Conservation (phyloP, 306 rosid species). For the Cicer chorassanicum region DNA sequence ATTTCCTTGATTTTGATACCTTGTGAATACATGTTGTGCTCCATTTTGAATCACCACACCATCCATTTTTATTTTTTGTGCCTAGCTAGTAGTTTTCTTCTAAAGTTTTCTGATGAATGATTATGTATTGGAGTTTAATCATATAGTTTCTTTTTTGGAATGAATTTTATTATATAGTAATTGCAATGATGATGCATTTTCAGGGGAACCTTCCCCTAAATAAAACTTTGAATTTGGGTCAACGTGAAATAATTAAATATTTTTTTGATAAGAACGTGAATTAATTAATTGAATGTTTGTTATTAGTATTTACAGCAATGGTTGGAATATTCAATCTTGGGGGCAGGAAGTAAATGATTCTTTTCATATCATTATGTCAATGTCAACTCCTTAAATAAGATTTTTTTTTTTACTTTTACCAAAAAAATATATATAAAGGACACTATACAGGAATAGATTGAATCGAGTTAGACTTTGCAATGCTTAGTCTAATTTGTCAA, state of each 20-base stretch:
- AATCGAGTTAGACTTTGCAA: too few species aligned
- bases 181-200: neutral
- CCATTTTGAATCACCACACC: neutral
- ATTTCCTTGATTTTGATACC: neutral
- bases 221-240: neutral
- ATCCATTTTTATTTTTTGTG: neutral
- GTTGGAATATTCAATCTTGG: too few species aligned
- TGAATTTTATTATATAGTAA: neutral
- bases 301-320: too few species aligned
- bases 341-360: too few species aligned
- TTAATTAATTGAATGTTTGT: too few species aligned
- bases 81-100: neutral
- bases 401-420: too few species aligned
- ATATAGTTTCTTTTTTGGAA: neutral
- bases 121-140: neutral
- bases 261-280: too few species aligned
- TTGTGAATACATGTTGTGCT: neutral
- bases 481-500: too few species aligned
- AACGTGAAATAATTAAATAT: neutral
- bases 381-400: too few species aligned
- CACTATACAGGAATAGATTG: too few species aligned
- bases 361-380: too few species aligned
- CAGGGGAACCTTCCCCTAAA: neutral
- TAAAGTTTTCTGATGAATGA: neutral
- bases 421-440: too few species aligned